Evolutionary conservation across 805 yeast genomes (phyloP), one percentile per base, ranked within the genome.

Genomic region (Wickerhamomyces hampshirensis): DNA sequence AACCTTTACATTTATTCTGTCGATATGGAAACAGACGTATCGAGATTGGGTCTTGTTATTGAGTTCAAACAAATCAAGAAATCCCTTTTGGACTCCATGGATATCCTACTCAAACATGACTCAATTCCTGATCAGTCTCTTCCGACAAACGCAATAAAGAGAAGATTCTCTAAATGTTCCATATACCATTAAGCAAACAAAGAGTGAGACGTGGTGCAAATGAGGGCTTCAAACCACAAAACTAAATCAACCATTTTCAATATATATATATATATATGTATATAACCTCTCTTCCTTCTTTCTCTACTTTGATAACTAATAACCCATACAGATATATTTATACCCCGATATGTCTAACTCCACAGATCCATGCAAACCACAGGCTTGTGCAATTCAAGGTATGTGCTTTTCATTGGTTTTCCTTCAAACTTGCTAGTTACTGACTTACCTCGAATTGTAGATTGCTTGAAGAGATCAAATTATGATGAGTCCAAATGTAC

Each of bases 321-420:
- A n/a, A n/a, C n/a, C n/a, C n/a, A n/a, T n/a, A n/a, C n/a, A n/a
- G n/a, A n/a, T n/a, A n/a, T n/a, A n/a, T n/a, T n/a, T n/a, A n/a
- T n/a, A n/a, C n/a, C n/a, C n/a, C n/a, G n/a, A n/a, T n/a, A n/a
- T 11, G 11, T 21, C 24, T 27, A 28, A 31, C 14, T 17, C 23
- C 34, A 28, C 51, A 17, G 60, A 58, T 30, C 74, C 83, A 2
- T 86, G 95, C 59, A 84, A 84, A 53, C 70, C 83, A 5, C 71
- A 80, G 44, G 95, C 95, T 3, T 86, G 95, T 62, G 79, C 77
- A 3, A 86, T 86, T 27, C 95, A 85, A 58, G 67, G 80, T 75
- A 55, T 18, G 76, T 62, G 10, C 19, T 15, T 21, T 12, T 6
- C 4, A n/a, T 11, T 27, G 60, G 11, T 23, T n/a, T 23, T 17